phyloP scores from a whole-genome alignment of 139 green algal genomes.

The Chlamydomonas schloesseri region DNA sequence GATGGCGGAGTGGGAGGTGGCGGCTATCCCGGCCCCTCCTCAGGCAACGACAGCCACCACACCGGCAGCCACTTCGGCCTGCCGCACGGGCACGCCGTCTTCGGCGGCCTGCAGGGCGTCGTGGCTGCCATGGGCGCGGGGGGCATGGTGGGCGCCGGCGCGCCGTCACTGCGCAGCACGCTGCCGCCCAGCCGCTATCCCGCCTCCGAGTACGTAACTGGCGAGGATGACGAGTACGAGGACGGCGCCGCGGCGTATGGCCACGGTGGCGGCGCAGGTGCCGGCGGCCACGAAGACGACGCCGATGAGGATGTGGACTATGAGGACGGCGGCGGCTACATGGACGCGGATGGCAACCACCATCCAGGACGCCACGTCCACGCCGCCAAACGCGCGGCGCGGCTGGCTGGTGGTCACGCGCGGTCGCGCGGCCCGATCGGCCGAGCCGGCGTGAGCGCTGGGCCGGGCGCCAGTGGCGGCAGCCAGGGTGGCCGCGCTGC shows the following conservation, averaged over 20 bases:
- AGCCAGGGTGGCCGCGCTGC: not conserved
- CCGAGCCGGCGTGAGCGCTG: too few relatives aligned
- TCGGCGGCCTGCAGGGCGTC: not conserved
- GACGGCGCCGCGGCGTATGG: not conserved
- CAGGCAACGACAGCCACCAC: constrained; percentile 31
- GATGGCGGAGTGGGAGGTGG: not conserved
- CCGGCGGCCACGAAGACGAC: not conserved
- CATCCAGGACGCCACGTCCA: too few relatives aligned
- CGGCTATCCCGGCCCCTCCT: not conserved
- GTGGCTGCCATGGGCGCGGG: not conserved
- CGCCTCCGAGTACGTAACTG: constrained; percentile 44
- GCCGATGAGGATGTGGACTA: not conserved
- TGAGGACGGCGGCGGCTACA: not conserved
- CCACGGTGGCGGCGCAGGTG: not conserved
- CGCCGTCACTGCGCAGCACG: not conserved
- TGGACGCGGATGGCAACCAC: not conserved
- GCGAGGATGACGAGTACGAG: constrained; percentile 23
- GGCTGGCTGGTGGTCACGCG: not conserved
- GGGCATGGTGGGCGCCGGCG: too few relatives aligned
- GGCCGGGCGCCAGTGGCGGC: not conserved
- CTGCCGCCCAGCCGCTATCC: constrained; percentile 40
- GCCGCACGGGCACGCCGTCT: too few relatives aligned
- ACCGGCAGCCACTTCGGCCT: not conserved
- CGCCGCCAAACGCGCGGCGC: not conserved
- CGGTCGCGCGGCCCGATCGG: not conserved